phyloP scores from a whole-genome alignment of 306 rosid species.

The Dryas octopetala region DNA sequence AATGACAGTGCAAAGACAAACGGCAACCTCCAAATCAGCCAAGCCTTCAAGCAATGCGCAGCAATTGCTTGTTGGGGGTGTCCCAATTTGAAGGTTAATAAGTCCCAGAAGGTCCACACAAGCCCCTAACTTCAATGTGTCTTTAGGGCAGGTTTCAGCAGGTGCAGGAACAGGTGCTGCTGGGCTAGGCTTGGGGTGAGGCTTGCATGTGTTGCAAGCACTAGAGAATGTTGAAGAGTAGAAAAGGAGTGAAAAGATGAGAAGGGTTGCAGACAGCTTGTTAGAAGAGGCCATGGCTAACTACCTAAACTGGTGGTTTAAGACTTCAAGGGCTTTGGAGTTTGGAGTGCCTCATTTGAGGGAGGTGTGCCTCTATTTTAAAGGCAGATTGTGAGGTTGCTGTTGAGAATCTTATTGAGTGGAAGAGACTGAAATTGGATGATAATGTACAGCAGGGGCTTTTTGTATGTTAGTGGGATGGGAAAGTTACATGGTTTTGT shows the following conservation, averaged over 20 bases:
- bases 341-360: conserved; percentile 12
- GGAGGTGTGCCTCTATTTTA: conserved; percentile 28
- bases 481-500: neutral
- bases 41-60: conserved; percentile 66
- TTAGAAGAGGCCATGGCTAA: conserved; percentile 29
- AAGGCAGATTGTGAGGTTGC: conserved; percentile 42
- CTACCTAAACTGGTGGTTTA: neutral
- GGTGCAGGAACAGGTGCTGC: neutral
- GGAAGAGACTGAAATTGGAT: conserved; percentile 41
- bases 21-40: conserved; percentile 64
- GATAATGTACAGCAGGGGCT: conserved; percentile 44
- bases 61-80: conserved; percentile 53
- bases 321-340: conserved; percentile 6
- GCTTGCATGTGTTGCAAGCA: conserved; percentile 37
- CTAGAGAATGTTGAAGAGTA: conserved; percentile 39
- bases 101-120: conserved; percentile 62
- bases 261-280: conserved; percentile 45
- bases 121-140: conserved; percentile 63
- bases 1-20: conserved; percentile 78
- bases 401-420: conserved; percentile 38
- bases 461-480: conserved; percentile 41
- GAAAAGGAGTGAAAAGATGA: conserved; percentile 50
- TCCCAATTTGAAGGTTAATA: conserved; percentile 40
- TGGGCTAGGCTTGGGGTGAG: conserved; percentile 8
- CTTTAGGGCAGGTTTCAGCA: conserved; percentile 46